Evolutionary conservation across 345 rosid species (phyloP), one percentile per base, ranked within the genome.

Genomic region (Kernera saxatilis): DNA sequence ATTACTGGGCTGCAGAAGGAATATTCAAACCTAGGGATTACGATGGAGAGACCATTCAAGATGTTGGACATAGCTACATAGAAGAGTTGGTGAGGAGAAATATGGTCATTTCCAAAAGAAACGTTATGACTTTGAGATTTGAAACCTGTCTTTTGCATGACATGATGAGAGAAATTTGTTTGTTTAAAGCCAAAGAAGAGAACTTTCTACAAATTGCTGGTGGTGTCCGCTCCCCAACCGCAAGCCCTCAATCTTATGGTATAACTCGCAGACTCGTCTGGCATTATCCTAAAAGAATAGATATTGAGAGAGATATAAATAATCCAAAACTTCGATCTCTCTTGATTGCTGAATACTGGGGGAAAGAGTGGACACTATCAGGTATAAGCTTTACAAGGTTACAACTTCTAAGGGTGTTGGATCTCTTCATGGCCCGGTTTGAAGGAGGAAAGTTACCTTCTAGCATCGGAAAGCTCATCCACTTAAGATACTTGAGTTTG

Each of bases 1-100:
- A 39, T 26, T 63, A 69, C 35, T 84, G 81, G 88, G 58, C 73
- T 5, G 83, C 80, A 3, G 81, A 82, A 57, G 90, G 85, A 22
- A 43, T 86, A 27, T 5, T 5, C n/a, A 1, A 6, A 43, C 40
- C 36, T 4, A 49, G 49, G 0, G 0, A 19, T 27, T 52, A 27
- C 22, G 59, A 74, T 23, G 76, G 64, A 14, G 71, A 13, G 6
- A 26, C 36, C 1, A 19, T 56, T 3, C 75, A 51, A 21, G 79
- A 82, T 10, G 75, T 51, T 0, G 83, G 60, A 1, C 55, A 76
- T 18, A 5, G 19, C 4, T 76, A 72, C 55, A 26, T 82, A 26
- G 43, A 10, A 17, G 79, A 82, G 61, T 67, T 85, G 26, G 56
- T 51, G 5, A 60, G 61, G 7, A 78, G 73, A 69, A 57, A 69